Evolutionary conservation across 768 basidiomycete genomes (phyloP).

Genomic region (Serendipita vermifera): DNA sequence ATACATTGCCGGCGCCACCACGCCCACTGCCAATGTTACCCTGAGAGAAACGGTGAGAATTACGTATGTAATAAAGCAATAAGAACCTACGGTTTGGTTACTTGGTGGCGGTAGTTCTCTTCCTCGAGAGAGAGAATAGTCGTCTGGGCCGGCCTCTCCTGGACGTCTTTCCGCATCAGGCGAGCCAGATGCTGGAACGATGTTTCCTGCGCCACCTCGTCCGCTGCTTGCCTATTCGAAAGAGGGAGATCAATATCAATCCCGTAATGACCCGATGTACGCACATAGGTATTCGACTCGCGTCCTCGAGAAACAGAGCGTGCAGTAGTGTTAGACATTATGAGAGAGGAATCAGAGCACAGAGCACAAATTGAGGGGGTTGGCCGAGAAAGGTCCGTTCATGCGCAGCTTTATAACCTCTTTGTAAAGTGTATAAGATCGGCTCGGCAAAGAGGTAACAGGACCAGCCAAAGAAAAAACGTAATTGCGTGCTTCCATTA

Average conservation of each 20-base stretch:
- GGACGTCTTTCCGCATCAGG: background rate
- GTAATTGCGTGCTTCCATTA: no score
- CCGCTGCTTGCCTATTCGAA: background rate
- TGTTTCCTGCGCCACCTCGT: slow-evolving; percentile 7
- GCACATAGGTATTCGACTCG: background rate
- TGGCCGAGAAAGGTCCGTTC: no score
- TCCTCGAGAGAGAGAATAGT: slow-evolving; percentile 6
- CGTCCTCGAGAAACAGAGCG: slow-evolving; percentile 5
- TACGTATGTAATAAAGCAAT: no score
- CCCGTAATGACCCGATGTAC: no score
- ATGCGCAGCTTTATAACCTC: no score
- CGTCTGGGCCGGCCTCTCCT: background rate
- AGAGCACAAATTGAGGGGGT: no score
- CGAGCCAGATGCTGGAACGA: background rate
- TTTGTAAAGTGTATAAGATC: no score
- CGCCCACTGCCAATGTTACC: background rate
- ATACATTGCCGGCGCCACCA: background rate
- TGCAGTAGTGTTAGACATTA: background rate
- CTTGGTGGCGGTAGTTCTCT: background rate
- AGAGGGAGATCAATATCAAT: no score
- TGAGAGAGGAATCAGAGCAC: no score
- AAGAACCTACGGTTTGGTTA: background rate
- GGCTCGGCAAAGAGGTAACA: no score
- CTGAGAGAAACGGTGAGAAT: no score
- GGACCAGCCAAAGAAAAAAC: no score